Base-by-base conservation (phyloP, 441 rosid species). In the Populus hybrid region DNA sequence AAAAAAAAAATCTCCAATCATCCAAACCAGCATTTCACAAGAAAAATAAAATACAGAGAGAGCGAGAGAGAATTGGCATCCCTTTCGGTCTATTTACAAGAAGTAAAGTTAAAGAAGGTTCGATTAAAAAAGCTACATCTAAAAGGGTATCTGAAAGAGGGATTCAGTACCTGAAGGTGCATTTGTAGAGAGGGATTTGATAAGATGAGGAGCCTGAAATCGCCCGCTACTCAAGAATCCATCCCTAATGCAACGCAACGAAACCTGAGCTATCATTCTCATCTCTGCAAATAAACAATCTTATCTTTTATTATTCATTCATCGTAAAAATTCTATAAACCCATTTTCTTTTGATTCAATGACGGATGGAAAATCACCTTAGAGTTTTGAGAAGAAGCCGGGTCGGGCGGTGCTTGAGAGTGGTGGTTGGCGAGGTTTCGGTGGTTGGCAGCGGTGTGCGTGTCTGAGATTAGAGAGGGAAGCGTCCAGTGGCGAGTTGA, bases 81-180 rank as follows among this genome's bases (percentile, higher is more conserved):
- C 18, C 57, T 28, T 28, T 67, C 3, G 16, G 32, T 9, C 18
- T 10, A 69, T 35, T 30, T 12, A 34, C 34, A 69, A 65, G 21
- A 3, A 50, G 79, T 14, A 57, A 8, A 36, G 19, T 34, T 6
- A 67, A 63, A 30, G 59, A 7, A 46, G 18, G 19, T 46, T 46
- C 57, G 18, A 46, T 46, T 14, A 4, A 14, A 46, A 46, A 46
- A 14, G 57, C 14, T 14, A 36, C 0, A 36, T 59, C 74, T 11
- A 10, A 4, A 5, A 38, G 57, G 5, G 23, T 46, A 16, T 19
- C 11, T 42, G 18, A 50, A 12, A 35, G 12, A 40, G 28, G 2
- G 8, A 59, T 24, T 16, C 14, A 65, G 67, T 80, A 91, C 93
- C 91, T 71, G 83, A 71, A 34, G 30, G 65, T 28, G 86, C 85